phyloP scores from a whole-genome alignment of 2,329 filamentous ascomycete genomes.

The Exophiala aquamarina region DNA sequence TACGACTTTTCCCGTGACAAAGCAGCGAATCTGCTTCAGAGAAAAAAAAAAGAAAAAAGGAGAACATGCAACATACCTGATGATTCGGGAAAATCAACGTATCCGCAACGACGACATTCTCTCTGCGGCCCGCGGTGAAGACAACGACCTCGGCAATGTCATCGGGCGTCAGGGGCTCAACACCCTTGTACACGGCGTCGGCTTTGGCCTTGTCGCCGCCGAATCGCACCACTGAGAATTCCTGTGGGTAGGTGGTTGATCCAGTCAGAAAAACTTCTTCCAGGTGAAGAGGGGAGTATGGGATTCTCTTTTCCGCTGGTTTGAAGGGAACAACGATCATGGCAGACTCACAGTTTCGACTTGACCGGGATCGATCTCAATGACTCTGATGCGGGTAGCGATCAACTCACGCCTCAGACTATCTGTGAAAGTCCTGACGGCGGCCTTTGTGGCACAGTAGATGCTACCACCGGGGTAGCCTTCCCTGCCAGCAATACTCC shows the following conservation, averaged over 20 bases:
- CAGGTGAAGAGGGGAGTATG: too few relatives aligned
- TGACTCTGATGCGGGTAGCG: slow-evolving; percentile 74
- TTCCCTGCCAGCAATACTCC: slow-evolving; percentile 86
- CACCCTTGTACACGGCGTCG: slow-evolving; percentile 73
- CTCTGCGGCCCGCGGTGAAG: slow-evolving; percentile 76
- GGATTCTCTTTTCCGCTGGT: too few relatives aligned
- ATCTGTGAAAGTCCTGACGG: slow-evolving; percentile 81
- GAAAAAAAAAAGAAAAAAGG: background rate
- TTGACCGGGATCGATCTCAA: slow-evolving; percentile 87
- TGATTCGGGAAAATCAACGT: slow-evolving; percentile 85
- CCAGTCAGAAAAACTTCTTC: background rate
- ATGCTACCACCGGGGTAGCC: slow-evolving; percentile 82
- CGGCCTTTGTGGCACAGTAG: slow-evolving; percentile 92
- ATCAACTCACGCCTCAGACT: slow-evolving; percentile 80
- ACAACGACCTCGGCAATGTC: slow-evolving; percentile 91
- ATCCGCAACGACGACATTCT: slow-evolving; percentile 90
- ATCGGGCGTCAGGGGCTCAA: slow-evolving; percentile 80
- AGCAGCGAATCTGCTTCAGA: too few relatives aligned
- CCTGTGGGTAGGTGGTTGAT: slow-evolving; percentile 36
- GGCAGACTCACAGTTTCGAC: slow-evolving; percentile 65
- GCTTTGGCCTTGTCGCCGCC: slow-evolving; percentile 87
- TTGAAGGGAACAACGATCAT: too few relatives aligned
- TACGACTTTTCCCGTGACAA: too few relatives aligned
- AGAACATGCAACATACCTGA: slow-evolving; percentile 50
- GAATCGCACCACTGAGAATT: slow-evolving; percentile 87